Percentiles rank a stretch among this genome's conserved stretches.
Conservation (phyloP, 139 green algal species). For the Ostreobium quekettii region DNA sequence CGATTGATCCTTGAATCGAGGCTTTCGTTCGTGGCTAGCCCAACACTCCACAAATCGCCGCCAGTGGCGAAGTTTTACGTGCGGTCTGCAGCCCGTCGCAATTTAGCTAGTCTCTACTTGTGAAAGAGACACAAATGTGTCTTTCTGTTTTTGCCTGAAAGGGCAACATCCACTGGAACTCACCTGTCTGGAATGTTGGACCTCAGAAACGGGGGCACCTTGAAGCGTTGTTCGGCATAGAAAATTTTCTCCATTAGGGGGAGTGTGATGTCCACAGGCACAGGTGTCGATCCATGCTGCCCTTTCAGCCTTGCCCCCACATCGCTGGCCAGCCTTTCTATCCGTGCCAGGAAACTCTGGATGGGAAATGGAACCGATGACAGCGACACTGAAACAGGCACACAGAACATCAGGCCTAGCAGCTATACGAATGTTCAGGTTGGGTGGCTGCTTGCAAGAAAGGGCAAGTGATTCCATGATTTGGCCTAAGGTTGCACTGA, state of each 20-base stretch:
- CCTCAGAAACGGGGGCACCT: slow-evolving; percentile 5
- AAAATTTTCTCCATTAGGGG: slow-evolving; percentile 25
- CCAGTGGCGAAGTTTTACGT: too few species aligned
- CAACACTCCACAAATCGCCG: too few species aligned
- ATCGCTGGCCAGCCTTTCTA: slow-evolving; percentile 19
- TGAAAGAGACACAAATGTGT: not conserved
- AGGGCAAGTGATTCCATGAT: not conserved
- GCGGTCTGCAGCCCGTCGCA: too few species aligned
- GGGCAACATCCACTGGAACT: slow-evolving; percentile 19
- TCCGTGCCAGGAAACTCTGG: slow-evolving; percentile 24
- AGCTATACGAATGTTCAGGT: slow-evolving; percentile 2
- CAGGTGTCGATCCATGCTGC: not conserved
- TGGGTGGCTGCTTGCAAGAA: not conserved
- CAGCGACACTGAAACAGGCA: slow-evolving; percentile 26
- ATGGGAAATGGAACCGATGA: slow-evolving; percentile 33
- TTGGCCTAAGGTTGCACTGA: too few species aligned
- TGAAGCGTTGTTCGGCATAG: slow-evolving; percentile 12
- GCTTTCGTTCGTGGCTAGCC: too few species aligned
- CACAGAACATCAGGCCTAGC: not conserved
- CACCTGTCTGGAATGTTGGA: slow-evolving; percentile 24
- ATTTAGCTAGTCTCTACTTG: too few species aligned
- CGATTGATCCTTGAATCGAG: too few species aligned
- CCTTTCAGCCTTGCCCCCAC: not conserved
- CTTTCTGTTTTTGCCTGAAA: too few species aligned
- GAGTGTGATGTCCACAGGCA: slow-evolving; percentile 6